A percentile compares a stretch with the other conserved stretches of the same genome.
Evolutionary conservation across 2,329 filamentous ascomycete species (phyloP).

Genomic region (Neofusicoccum parvum): DNA sequence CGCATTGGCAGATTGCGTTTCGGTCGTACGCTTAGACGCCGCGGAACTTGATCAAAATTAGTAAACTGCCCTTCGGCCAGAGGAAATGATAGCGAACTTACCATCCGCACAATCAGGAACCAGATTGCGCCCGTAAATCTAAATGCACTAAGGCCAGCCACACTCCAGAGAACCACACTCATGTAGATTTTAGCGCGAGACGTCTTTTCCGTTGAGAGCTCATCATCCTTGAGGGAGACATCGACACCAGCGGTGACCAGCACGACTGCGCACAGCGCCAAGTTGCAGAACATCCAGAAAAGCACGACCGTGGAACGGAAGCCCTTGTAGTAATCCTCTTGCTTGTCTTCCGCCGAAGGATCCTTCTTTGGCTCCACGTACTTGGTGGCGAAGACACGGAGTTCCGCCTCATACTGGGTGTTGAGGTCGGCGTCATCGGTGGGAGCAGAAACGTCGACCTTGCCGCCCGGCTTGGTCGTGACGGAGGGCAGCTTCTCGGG

Average conservation of each 20-base stretch:
- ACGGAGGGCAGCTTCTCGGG: conserved; percentile 86
- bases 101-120: conserved; percentile 71
- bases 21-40: conserved; percentile 16
- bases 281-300: conserved; percentile 95
- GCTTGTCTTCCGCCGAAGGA: conserved; percentile 69
- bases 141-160: conserved; percentile 80
- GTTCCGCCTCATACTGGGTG: conserved; percentile 87
- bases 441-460: conserved; percentile 83
- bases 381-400: conserved; percentile 73
- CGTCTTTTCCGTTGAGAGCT: conserved; percentile 41
- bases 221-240: conserved; percentile 41
- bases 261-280: conserved; percentile 83
- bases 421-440: conserved; percentile 95
- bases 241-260: conserved; percentile 83
- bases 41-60: conserved; percentile 22
- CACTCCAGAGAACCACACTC: conserved; percentile 83
- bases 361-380: conserved; percentile 70
- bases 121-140: conserved; percentile 86
- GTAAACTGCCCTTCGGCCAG: conserved; percentile 26
- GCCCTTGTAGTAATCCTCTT: conserved; percentile 98
- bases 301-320: conserved; percentile 91
- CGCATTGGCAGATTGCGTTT: neutral
- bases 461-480: conserved; percentile 88
- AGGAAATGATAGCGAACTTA: conserved; percentile 25
- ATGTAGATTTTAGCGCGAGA: conserved; percentile 78